Conservation (phyloP, 2,329 filamentous ascomycete species). For the Xylaria sp. region DNA sequence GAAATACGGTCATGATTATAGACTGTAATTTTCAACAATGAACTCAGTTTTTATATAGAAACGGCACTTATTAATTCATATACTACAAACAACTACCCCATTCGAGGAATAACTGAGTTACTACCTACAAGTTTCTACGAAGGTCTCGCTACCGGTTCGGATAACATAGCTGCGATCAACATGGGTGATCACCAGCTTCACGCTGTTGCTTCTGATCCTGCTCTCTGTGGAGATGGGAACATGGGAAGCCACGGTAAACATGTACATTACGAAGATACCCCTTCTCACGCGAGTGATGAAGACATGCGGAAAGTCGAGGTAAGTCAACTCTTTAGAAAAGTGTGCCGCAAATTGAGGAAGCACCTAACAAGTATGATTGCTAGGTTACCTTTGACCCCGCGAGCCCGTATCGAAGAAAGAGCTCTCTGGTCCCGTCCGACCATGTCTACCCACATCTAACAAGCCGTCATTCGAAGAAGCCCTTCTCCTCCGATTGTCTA, state of each 20-base stretch:
- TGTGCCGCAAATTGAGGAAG: neutral
- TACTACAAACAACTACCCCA: neutral
- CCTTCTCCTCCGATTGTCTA: conserved; percentile 64
- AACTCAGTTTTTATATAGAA: conserved; percentile 1
- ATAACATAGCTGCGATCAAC: conserved; percentile 30
- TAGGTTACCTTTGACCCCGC: conserved; percentile 72
- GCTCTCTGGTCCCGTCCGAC: conserved; percentile 69
- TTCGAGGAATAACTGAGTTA: neutral
- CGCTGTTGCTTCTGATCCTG: conserved; percentile 2
- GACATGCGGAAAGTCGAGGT: conserved; percentile 65
- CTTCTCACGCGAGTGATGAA: conserved; percentile 62
- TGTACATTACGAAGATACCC: conserved; percentile 53
- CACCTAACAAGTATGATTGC: conserved; percentile 4
- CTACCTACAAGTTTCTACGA: neutral
- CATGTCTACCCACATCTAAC: conserved; percentile 52
- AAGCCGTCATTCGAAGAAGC: conserved; percentile 50
- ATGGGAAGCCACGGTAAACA: conserved; percentile 43
- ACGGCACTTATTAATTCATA: neutral
- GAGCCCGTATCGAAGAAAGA: conserved; percentile 73
- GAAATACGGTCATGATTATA: neutral
- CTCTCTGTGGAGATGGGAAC: conserved; percentile 36
- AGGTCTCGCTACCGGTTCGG: conserved; percentile 2
- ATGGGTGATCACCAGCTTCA: conserved; percentile 35
- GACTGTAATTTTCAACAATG: neutral
- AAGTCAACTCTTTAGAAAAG: conserved; percentile 35